Base-by-base conservation (phyloP, 192 early-diverging fungal species). In the Allomyces macrogynus region DNA sequence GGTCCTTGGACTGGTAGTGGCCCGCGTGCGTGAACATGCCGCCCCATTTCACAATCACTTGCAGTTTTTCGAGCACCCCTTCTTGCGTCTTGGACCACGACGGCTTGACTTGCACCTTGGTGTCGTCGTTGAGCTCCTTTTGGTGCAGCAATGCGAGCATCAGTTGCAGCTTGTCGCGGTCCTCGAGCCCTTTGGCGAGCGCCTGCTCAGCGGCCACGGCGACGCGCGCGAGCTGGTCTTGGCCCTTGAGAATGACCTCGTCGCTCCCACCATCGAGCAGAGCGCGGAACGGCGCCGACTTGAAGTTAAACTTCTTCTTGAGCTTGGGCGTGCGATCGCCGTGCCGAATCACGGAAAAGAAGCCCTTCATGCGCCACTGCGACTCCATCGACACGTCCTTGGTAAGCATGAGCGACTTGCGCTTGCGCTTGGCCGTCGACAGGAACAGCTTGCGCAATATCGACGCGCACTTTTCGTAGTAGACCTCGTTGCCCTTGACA, bases 261-360 rank as follows among this genome's bases (percentile, higher is more conserved):
- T 85, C 81, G 5, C 76, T 75, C 5, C 75, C 72, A 14, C 78
- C 84, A 23, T 80, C 80, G 14, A 97, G 71, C 26, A 97, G 72
- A 23, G 77, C 74, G 61, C 86, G 69, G 63, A 95, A 89, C 0
- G 87, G 83, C 4, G 80, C 71, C 42, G 81, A 81, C 32, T 72
- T 76, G 70, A 95, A 87, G 22, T 77, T 77, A 65, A 89, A 89
- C 78, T 98, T 98, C 71, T 89, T 80, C 77, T 98, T 98, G 71
- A 95, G 92, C 77, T 98, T 98, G 61, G 95, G 95, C 18, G 95
- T 98, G 24, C 95, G 77, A 68, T 98, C 95, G 23, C 86, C 93
- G 72, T 98, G 95, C 57, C 95, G 83, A 65, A 95, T 86, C 1
- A 98, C 91, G 2, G 86, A 89, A 12, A 95, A 70, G 69, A 96